Evolutionary conservation across 2,329 filamentous ascomycete species (phyloP), one percentile per base, ranked within the genome.

Genomic region (Aureobasidium sp.): DNA sequence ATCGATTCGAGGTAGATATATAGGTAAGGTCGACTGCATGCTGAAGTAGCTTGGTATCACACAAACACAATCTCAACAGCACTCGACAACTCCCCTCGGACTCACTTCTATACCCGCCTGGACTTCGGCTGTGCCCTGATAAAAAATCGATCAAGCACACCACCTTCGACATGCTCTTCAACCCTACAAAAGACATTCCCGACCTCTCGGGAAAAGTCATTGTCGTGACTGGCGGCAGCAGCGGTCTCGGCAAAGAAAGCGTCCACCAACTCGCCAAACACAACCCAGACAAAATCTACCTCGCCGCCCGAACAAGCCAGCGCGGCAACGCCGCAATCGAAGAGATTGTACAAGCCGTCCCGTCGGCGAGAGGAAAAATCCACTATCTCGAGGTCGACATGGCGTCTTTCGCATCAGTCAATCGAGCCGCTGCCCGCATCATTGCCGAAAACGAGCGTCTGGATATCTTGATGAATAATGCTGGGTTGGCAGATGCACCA

Each of bases 231-330:
- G 68, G 68, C 14, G 68, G 68, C 27, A 69, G 44, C 29, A 64
- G 67, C 7, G 69, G 69, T 25, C 66, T 71, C 7, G 69, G 68
- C 22, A 47, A 37, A 56, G 64, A 80, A 66, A 77, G 78, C 8
- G 70, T 82, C 47, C 67, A 76, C 39, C 75, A 79, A 58, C 74
- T 83, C 47, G 78, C 78, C n/a, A 74, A 73, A 62, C 82, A 84
- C 68, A 69, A 74, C 8, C 81, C 83, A 1, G 72, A 73, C 0
- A 78, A 82, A 62, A 80, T 85, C 64, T 84, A 81, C 72, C 77
- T 86, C 63, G 81, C 77, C 15, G 81, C 67, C 1, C 64, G 70
- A 44, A 68, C 81, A 2, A 79, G 82, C 49, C 73, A 77, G 49
- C 77, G 77, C 12, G 77, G 74, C 22, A 73, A 76, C 8, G 74